Conservation (phyloP, 2,329 filamentous ascomycete genomes). For the Cladosporium velox region DNA sequence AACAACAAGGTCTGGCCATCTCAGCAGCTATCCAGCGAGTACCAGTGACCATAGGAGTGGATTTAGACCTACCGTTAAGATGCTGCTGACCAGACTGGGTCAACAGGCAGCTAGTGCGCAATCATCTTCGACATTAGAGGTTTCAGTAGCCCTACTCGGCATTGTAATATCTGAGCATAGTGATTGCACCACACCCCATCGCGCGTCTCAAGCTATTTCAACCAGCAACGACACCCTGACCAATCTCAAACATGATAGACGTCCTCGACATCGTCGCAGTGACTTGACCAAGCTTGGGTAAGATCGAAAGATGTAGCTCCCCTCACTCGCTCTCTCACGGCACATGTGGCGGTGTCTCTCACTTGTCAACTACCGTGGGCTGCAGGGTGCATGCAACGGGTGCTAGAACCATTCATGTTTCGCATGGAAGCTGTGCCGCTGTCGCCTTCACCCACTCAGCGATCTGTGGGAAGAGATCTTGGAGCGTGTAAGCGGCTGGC, state of each 20-base stretch:
- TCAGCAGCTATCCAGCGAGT: background rate
- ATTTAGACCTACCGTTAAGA: background rate
- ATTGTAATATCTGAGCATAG: background rate
- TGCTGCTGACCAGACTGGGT: background rate
- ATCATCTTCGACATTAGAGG: background rate
- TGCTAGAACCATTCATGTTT: background rate
- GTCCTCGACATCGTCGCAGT: background rate
- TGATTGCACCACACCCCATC: background rate
- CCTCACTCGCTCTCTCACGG: background rate
- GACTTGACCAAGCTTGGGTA: background rate
- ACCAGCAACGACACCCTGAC: background rate
- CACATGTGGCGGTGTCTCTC: background rate
- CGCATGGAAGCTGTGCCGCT: background rate
- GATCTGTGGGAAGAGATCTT: background rate
- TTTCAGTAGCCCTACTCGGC: background rate
- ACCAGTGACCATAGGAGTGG: background rate
- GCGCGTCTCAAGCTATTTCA: background rate
- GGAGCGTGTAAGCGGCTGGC: background rate
- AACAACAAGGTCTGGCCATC: background rate
- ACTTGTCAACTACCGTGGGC: background rate
- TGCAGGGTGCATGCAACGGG: background rate
- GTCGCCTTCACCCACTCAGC: background rate
- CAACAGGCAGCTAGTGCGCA: background rate
- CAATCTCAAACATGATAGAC: background rate
- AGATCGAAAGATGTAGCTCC: background rate